Evolutionary conservation across 192 early-diverging fungal genomes (phyloP).

Genomic region (Phycomyces blakesleeanus): DNA sequence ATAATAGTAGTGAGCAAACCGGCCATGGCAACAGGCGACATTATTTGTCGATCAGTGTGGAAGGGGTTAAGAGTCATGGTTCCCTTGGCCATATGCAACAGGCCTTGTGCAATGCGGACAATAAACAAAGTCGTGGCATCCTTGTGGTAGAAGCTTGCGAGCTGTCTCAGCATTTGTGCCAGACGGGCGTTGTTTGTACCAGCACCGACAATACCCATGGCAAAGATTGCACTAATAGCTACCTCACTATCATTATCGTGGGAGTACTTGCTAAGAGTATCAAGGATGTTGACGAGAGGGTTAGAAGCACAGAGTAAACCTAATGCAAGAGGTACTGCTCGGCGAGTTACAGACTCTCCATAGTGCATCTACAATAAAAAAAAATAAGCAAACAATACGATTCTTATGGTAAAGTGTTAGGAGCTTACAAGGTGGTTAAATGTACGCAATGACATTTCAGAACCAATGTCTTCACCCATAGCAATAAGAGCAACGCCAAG

Average conservation of each 20-base stretch:
- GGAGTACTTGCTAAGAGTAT: conserved; percentile 96
- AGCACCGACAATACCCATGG: conserved; percentile 97
- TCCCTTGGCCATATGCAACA: conserved; percentile 97
- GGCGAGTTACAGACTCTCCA: conserved; percentile 92
- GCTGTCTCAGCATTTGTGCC: conserved; percentile 94
- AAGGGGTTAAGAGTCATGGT: conserved; percentile 95
- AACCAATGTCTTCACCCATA: conserved; percentile 95
- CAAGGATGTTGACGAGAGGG: conserved; percentile 86
- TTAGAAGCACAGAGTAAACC: conserved; percentile 95
- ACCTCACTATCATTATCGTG: conserved; percentile 98
- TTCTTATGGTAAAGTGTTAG: neutral
- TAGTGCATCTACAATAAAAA: conserved; percentile 86
- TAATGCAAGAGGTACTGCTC: conserved; percentile 91
- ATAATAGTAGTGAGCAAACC: conserved; percentile 86
- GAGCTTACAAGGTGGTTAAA: conserved; percentile 85
- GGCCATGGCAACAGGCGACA: conserved; percentile 86
- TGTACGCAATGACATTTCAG: conserved; percentile 91
- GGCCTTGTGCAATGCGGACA: conserved; percentile 81
- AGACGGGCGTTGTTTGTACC: conserved; percentile 99
- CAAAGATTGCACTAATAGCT: conserved; percentile 93
- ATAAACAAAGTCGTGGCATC: conserved; percentile 84
- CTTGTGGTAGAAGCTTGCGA: conserved; percentile 96
- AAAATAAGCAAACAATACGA: conserved; percentile 1
- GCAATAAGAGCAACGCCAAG: conserved; percentile 93
- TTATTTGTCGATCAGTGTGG: conserved; percentile 85